These are phyloP conservation scores for Basidiobolus meristosporus DNA, from an alignment of 371 early-diverging fungal species.

Conservation along the genomic window DNA sequence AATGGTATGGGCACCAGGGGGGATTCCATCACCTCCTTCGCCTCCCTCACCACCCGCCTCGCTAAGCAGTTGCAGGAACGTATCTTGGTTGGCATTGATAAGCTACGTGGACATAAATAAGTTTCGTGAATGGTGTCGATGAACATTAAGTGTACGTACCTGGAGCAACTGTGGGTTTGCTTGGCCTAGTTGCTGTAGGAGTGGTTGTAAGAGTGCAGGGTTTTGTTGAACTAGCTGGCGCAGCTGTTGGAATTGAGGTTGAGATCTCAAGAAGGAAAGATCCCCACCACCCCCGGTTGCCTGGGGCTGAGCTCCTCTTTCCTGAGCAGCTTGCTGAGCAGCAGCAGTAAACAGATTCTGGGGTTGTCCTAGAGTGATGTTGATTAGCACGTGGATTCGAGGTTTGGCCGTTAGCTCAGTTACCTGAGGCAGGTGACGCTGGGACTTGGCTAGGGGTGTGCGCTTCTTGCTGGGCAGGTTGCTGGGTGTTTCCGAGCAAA, in stretches of 20 bases:
- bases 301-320: too few relatives aligned
- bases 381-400: too few relatives aligned
- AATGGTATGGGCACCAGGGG: conserved; percentile 35
- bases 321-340: too few relatives aligned
- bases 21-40: conserved; percentile 10
- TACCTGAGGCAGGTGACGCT: conserved; percentile 1
- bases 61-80: conserved; percentile 62
- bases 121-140: too few relatives aligned
- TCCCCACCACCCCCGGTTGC: too few relatives aligned
- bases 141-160: conserved; percentile 8
- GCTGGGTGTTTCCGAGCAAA: conserved; percentile 1
- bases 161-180: conserved; percentile 72
- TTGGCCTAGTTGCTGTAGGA: conserved; percentile 65
- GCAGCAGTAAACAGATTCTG: too few relatives aligned
- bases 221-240: conserved; percentile 70
- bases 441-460: too few relatives aligned
- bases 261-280: conserved; percentile 41
- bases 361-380: too few relatives aligned
- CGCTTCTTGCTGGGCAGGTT: too few relatives aligned
- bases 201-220: conserved; percentile 71
- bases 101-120: too few relatives aligned
- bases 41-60: conserved; percentile 13
- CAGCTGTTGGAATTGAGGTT: conserved; percentile 82
- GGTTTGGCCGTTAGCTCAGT: too few relatives aligned
- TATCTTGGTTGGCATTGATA: conserved; percentile 59